Evolutionary conservation across 805 yeast genomes (phyloP), one percentile per base, ranked within the genome.

Genomic region (Wickerhamiella australiensis): DNA sequence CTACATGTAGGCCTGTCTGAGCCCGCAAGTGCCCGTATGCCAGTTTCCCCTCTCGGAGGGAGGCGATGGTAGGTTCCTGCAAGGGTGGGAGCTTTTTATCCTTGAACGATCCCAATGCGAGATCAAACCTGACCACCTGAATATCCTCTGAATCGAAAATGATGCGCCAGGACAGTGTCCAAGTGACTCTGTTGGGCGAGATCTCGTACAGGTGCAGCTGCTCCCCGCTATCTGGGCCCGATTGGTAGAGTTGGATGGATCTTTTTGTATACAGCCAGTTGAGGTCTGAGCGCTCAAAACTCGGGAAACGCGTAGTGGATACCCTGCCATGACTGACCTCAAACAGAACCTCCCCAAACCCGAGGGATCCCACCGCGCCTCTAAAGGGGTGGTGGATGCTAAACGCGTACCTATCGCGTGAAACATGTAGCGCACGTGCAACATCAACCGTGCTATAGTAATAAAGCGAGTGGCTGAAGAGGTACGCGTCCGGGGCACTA

Each of bases 221-320:
- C 20, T 46, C 49, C 9, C 27, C 18, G 15, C 26, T n/a, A 23
- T 26, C 13, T 2, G 47, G 47, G 9, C 20, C 38, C 18, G 36
- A 25, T 25, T 46, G 49, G 37, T 17, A 46, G 9, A 46, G 29
- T 21, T 36, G 37, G 6, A 46, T 35, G 15, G n/a, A 9, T 17
- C 12, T 35, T 7, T 22, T 22, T 1, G 47, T 48, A 20, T 48
- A 48, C 22, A 48, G 38, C 51, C 51, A 48, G 43, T 36, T 42
- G 29, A 48, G 38, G 20, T 48, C 51, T 13, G 41, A 26, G 31
- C 51, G 47, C 18, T 48, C 51, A 27, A 40, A 48, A 31, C 51
- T 48, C 18, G 51, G 51, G 21, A 48, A 48, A 13, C 51, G 42
- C 3, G 51, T 48, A 3, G 51, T 48, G 2, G 51, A 48, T 2